These are phyloP conservation scores for Actinomucor elegans DNA, from an alignment of 371 early-diverging fungal genomes.

Conservation along the genomic window DNA sequence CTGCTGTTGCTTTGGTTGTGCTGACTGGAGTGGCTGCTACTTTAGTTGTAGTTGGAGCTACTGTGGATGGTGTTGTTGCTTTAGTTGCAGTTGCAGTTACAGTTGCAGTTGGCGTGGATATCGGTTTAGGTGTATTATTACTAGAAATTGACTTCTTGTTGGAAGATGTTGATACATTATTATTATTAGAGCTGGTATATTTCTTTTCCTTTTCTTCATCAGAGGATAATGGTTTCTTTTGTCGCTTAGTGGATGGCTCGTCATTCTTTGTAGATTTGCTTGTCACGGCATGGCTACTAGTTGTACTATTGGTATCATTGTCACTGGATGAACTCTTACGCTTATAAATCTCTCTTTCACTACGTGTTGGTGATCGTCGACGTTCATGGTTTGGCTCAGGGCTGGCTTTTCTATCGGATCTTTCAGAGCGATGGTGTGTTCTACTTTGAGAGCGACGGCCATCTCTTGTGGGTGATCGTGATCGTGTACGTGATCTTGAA, in stretches of 20 bases:
- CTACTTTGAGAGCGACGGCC: not conserved
- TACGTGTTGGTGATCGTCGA: not conserved
- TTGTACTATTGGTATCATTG: not conserved
- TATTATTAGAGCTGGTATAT: conserved; percentile 2
- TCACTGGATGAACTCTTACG: too few relatives aligned
- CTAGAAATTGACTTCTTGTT: not conserved
- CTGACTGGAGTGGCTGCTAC: not conserved
- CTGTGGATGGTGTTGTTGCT: not conserved
- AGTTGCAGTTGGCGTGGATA: not conserved
- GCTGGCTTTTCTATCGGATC: not conserved
- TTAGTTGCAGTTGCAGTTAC: not conserved
- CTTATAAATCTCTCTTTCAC: not conserved
- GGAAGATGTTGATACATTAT: not conserved
- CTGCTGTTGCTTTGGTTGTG: not conserved
- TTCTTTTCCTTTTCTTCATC: not conserved
- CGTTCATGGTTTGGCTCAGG: not conserved
- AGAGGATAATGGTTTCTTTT: not conserved
- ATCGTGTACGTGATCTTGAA: not conserved
- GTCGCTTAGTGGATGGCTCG: not conserved
- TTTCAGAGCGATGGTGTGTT: not conserved
- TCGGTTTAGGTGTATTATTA: not conserved
- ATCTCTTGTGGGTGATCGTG: not conserved
- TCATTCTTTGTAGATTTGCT: not conserved
- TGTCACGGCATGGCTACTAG: not conserved
- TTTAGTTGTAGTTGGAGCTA: not conserved